These are phyloP conservation scores for Vaccinium corymbosum DNA, from an alignment of 148 eudicot species.

Conservation along the genomic window DNA sequence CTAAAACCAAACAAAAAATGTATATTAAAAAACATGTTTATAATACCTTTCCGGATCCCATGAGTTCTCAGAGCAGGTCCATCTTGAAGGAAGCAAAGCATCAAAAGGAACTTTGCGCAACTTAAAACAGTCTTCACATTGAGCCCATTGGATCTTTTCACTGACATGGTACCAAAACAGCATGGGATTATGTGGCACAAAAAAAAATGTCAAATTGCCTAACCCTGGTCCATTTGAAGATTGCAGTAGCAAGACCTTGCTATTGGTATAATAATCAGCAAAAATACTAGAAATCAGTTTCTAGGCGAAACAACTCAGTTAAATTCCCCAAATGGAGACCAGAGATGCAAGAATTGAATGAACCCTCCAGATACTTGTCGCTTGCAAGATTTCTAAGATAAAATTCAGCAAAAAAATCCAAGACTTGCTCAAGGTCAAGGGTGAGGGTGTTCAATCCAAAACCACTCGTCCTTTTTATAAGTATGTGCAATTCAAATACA, in stretches of 20 bases:
- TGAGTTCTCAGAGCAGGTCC: constrained; percentile 51
- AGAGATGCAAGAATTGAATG: constrained; percentile 12
- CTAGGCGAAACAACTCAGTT: background rate
- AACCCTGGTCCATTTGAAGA: no score
- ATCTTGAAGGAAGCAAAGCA: constrained; percentile 47
- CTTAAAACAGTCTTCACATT: constrained; percentile 58
- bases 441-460: background rate
- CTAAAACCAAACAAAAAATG: no score
- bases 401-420: background rate
- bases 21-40: background rate
- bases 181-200: background rate
- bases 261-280: background rate
- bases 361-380: constrained; percentile 22
- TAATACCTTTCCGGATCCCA: constrained; percentile 65
- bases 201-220: background rate
- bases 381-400: background rate
- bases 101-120: constrained; percentile 63
- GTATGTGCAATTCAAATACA: background rate
- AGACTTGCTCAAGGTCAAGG: background rate
- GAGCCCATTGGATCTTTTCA: constrained; percentile 56
- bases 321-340: background rate
- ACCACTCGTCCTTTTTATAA: background rate
- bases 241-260: background rate
- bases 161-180: constrained; percentile 19
- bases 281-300: background rate